Evolutionary conservation across 306 rosid genomes (phyloP), one percentile per base, ranked within the genome.

Genomic region (Mimosa bimucronata): DNA sequence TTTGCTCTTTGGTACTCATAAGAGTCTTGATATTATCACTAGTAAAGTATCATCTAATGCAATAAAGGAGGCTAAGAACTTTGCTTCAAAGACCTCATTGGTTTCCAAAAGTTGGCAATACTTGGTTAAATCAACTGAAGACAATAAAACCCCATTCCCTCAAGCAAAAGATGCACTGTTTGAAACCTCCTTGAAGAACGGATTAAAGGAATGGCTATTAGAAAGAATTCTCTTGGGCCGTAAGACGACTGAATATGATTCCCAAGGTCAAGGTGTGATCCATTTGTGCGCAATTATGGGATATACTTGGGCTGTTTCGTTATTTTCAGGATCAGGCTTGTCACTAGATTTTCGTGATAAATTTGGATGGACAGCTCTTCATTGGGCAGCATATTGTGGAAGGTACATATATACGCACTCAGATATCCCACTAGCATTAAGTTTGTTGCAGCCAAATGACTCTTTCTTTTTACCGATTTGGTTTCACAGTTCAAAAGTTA

Each of bases 291-390:
- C 97, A 61, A 80, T 90, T 70, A 80, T 93, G 58, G 97, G 88
- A 55, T 95, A 90, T 84, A 76, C 84, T 37, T 93, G 99, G 98
- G 97, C 97, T 66, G 42, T 93, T 77, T 67, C 79, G 50, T 82
- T 90, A 77, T 93, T 85, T 90, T 74, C 85, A 26, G 85, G 88
- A 86, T 88, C 98, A 8, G 94, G 97, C 78, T 83, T 95, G 82
- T 87, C 97, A 0, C 87, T 95, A 40, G 89, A 95, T 86, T 89
- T 91, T 85, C 97, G 97, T 66, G 98, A 93, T 85, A 91, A 90
- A 78, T 79, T 19, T 76, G 99, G 99, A 82, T 93, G 99, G 99
- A 91, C 99, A 25, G 97, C 99, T 83, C 98, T 96, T 83, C 99
- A 96, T 78, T 96, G 99, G 98, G 98, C 98, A 53, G 97, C 99